Evolutionary conservation across 495 filamentous ascomycete species (phyloP), one percentile per base, ranked within the genome.

Genomic region (Hamigera avellanea): DNA sequence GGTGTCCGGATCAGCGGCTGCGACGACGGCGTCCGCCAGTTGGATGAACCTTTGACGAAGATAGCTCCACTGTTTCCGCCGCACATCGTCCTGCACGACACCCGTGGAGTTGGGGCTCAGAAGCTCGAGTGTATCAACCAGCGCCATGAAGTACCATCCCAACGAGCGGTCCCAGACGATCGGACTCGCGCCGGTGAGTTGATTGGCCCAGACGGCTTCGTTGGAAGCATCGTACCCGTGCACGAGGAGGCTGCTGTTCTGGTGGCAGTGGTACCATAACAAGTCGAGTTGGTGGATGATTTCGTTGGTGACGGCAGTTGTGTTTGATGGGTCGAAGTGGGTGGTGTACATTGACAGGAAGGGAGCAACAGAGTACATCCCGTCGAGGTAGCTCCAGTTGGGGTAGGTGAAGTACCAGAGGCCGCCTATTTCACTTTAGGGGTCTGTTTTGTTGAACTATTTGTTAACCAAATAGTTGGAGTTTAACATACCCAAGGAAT

Each of bases 61-160:
- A 21, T 43, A 52, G 7, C 33, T 36, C 32, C 53, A 50, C 17
- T 37, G 40, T 1, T 32, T 23, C 3, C 60, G 60, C 21, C 9
- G 5, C 21, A 9, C 9, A 23, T 9, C 5, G 21, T 23, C 9
- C 21, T 23, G 21, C 21, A 9, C 5, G 9, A 4, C 9, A 23
- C 21, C 21, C 5, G 21, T 4, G 21, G 62, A 54, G 0, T 30
- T 21, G 16, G 37, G n/a, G 4, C 61, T 61, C 33, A 69, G 65
- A 18, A 64, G 46, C 26, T 74, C 67, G 17, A 78, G 55, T 12
- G 69, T 60, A 35, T 78, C 73, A 1, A 75, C 55, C 1, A 80
- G 50, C 8, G 67, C 67, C 62, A 77, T 71, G 19, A 70, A 48
- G 38, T 76, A 78, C 75, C 73, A 78, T 0, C 73, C 75, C 13